Evolutionary conservation across 805 yeast genomes (phyloP).

Genomic region (Ogataea nitratoaversa): DNA sequence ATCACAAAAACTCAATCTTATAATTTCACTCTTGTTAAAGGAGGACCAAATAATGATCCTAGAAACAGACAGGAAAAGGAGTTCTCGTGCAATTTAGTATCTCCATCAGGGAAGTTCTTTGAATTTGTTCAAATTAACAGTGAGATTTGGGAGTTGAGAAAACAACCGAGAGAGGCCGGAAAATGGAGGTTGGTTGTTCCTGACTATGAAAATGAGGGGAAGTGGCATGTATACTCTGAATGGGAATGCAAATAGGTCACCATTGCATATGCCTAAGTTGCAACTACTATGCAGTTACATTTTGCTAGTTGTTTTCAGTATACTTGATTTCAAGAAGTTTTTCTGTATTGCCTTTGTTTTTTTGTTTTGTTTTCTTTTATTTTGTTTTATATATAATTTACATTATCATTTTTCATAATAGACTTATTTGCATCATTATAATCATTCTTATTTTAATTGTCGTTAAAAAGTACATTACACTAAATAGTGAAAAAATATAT

Average conservation of each 20-base stretch:
- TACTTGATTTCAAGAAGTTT: too few species aligned
- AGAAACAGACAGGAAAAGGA: conserved; percentile 34
- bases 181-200: conserved; percentile 79
- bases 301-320: too few species aligned
- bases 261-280: background rate
- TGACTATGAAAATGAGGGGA: conserved; percentile 67
- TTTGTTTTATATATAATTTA: too few species aligned
- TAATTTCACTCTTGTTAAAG: conserved; percentile 59
- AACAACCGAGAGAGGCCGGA: conserved; percentile 69
- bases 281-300: too few species aligned
- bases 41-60: conserved; percentile 35
- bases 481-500: too few species aligned
- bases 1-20: conserved; percentile 56
- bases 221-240: conserved; percentile 89
- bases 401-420: too few species aligned
- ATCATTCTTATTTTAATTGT: too few species aligned
- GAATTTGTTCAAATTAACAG: conserved; percentile 51
- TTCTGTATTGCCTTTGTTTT: too few species aligned
- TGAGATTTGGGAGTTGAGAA: conserved; percentile 50
- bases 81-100: conserved; percentile 58
- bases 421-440: too few species aligned
- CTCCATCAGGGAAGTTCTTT: conserved; percentile 79
- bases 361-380: too few species aligned
- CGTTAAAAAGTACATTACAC: too few species aligned
- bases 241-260: conserved; percentile 56